phyloP scores from a whole-genome alignment of 768 basidiomycete species.

The Russula olivacea region DNA sequence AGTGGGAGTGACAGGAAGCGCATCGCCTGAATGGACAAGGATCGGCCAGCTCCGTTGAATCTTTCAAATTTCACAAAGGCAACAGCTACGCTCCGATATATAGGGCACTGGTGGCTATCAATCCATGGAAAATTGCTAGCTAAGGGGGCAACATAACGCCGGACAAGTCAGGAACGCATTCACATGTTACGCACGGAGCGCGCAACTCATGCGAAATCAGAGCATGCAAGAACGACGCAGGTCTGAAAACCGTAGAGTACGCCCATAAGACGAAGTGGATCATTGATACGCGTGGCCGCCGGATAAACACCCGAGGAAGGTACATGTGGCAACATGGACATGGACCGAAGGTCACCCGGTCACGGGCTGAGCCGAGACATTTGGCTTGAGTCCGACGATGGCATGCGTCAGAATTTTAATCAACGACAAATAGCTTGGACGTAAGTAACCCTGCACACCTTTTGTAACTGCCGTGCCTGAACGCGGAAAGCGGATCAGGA shows the following conservation, averaged over 20 bases:
- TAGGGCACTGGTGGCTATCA: background rate
- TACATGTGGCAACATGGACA: background rate
- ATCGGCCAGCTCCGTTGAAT: background rate
- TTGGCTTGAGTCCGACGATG: background rate
- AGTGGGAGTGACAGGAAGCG: background rate
- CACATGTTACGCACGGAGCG: conserved; percentile 16
- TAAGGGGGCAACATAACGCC: background rate
- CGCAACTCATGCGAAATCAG: background rate
- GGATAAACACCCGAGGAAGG: background rate
- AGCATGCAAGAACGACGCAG: background rate
- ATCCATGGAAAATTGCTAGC: background rate
- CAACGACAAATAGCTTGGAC: background rate
- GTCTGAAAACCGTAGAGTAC: background rate
- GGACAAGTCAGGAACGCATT: conserved; percentile 5
- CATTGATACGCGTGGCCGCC: background rate
- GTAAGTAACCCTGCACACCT: background rate
- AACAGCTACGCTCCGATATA: background rate
- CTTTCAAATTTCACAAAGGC: background rate
- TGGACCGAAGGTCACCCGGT: background rate
- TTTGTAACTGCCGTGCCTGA: background rate
- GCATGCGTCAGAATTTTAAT: background rate
- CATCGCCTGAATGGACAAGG: background rate
- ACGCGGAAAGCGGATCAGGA: background rate
- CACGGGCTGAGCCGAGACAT: background rate
- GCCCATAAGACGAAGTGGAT: background rate